These are phyloP conservation scores for Ceratobasidium sp. DNA, from an alignment of 1,284 basidiomycete genomes.

Conservation along the genomic window DNA sequence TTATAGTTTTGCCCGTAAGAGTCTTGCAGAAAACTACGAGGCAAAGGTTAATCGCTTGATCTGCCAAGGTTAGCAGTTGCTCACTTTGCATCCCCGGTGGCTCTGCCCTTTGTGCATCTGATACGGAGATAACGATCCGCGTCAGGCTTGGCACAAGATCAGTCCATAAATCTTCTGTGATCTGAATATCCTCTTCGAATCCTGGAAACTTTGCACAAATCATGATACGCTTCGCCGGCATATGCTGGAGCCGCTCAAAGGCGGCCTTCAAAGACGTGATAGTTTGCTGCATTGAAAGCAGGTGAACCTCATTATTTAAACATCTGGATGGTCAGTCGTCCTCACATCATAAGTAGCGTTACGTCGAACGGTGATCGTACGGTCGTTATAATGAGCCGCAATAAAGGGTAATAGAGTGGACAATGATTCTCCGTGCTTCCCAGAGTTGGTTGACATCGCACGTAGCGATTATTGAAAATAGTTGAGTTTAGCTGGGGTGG, in stretches of 20 bases:
- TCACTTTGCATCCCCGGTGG: background rate
- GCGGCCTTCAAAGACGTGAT: background rate
- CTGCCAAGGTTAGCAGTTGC: no score
- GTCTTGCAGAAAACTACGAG: no score
- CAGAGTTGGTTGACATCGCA: background rate
- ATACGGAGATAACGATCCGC: background rate
- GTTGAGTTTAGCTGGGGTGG: no score
- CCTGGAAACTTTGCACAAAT: background rate
- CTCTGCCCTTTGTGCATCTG: background rate
- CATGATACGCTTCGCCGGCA: background rate
- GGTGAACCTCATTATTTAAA: background rate
- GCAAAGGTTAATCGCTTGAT: no score
- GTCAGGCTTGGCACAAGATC: background rate
- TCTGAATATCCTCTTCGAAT: background rate
- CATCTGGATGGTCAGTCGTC: background rate
- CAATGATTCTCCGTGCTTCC: background rate
- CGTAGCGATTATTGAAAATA: background rate
- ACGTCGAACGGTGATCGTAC: constrained; percentile 16
- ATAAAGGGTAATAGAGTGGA: background rate
- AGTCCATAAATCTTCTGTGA: constrained; percentile 4
- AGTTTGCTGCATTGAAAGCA: background rate
- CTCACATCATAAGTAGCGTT: constrained; percentile 7
- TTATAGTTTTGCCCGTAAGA: no score
- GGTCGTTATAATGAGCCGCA: constrained; percentile 7
- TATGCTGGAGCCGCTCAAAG: background rate